Evolutionary conservation across 2,329 filamentous ascomycete genomes (phyloP).

Genomic region (Aureobasidium sp.): DNA sequence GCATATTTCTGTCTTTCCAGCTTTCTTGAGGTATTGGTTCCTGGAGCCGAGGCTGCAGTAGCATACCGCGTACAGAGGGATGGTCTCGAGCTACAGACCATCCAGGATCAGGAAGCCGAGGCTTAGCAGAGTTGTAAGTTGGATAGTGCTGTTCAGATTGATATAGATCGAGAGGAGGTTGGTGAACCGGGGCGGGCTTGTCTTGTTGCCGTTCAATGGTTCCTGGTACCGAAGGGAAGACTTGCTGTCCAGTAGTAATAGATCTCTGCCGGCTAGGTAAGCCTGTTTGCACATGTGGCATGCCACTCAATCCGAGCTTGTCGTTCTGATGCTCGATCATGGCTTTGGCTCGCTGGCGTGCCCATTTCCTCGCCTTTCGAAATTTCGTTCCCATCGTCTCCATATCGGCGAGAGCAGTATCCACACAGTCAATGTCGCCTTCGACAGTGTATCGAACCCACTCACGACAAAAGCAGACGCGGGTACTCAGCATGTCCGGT

Average conservation of each 20-base stretch:
- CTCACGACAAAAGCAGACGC: slow-evolving; percentile 18
- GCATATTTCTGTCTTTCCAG: neutral
- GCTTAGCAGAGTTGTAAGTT: neutral
- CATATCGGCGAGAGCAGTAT: neutral
- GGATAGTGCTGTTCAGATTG: neutral
- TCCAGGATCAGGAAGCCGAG: neutral
- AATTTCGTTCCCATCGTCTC: neutral
- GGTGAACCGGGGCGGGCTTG: neutral
- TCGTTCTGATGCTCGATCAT: neutral
- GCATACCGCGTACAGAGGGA: neutral
- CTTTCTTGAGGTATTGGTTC: neutral
- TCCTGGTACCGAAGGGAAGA: neutral
- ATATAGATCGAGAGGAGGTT: neutral
- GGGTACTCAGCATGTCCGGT: slow-evolving; percentile 16
- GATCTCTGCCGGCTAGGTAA: neutral
- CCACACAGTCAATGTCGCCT: slow-evolving; percentile 10
- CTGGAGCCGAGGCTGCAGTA: neutral
- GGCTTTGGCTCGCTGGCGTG: neutral
- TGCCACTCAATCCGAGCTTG: neutral
- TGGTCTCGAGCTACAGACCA: neutral
- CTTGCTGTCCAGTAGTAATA: neutral
- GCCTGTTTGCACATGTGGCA: neutral
- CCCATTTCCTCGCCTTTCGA: neutral
- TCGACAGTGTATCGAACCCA: slow-evolving; percentile 13
- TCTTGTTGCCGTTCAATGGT: neutral